Percentiles rank a stretch among this genome's conserved stretches.
Conservation (phyloP, 2,329 filamentous ascomycete species). For the Trichophyton benhamiae region DNA sequence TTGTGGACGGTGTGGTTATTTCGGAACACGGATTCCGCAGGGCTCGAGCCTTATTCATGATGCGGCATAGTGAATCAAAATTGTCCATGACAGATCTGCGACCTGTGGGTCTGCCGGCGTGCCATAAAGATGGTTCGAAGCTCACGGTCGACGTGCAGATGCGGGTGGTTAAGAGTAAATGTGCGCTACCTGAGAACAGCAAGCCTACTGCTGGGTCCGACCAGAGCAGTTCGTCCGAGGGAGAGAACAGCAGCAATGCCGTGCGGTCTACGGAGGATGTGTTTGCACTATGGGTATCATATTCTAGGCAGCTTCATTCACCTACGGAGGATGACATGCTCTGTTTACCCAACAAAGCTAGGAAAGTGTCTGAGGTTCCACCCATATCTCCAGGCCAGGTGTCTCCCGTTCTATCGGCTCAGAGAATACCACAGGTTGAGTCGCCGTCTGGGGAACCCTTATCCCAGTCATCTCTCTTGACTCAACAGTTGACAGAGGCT, state of each 20-base stretch:
- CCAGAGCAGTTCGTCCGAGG: conserved; percentile 40
- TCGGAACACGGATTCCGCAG: conserved; percentile 92
- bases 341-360: conserved; percentile 15
- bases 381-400: conserved; percentile 69
- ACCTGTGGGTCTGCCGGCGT: conserved; percentile 71
- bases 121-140: conserved; percentile 79
- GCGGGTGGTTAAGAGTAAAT: conserved; percentile 86
- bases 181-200: conserved; percentile 43
- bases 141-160: conserved; percentile 94
- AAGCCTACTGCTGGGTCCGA: conserved; percentile 13
- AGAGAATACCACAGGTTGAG: conserved; percentile 15
- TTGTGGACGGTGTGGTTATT: conserved; percentile 90
- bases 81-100: conserved; percentile 66
- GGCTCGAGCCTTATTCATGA: conserved; percentile 68
- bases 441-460: conserved; percentile 24
- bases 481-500: conserved; percentile 40
- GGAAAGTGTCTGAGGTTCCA: conserved; percentile 52
- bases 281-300: conserved; percentile 94
- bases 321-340: conserved; percentile 49
- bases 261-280: conserved; percentile 62
- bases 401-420: conserved; percentile 25
- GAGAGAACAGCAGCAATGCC: neutral
- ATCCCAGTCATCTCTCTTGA: conserved; percentile 37
- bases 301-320: conserved; percentile 82
- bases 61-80: conserved; percentile 72